phyloP scores from a whole-genome alignment of 257 asterid genomes.

The Gentiana macrophylla region DNA sequence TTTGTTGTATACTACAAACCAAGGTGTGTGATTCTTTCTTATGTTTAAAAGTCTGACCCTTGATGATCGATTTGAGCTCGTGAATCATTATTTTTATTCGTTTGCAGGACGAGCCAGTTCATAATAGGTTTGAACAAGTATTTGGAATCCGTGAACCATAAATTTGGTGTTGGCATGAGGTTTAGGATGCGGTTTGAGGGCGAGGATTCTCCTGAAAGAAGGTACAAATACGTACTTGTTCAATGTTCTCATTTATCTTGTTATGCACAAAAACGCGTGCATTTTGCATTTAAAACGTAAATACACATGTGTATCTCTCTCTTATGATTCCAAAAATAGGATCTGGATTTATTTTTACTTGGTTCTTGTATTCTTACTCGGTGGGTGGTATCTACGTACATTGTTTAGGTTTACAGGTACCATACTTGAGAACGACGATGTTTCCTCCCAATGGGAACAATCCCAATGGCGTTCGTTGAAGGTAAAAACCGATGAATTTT shows the following conservation, averaged over 20 bases:
- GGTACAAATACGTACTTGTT: constrained; percentile 12
- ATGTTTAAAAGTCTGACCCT: neutral
- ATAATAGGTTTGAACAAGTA: constrained; percentile 32
- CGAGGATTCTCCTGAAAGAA: constrained; percentile 36
- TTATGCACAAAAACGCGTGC: no score
- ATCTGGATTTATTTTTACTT: neutral
- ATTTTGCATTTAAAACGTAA: no score
- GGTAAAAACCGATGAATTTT: constrained; percentile 20
- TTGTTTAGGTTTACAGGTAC: constrained; percentile 55
- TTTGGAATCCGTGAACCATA: constrained; percentile 23
- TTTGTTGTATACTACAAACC: constrained; percentile 41
- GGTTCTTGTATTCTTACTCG: neutral
- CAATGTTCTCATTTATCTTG: no score
- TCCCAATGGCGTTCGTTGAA: constrained; percentile 79
- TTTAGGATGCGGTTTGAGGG: constrained; percentile 44
- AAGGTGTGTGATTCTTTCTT: constrained; percentile 12
- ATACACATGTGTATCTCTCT: no score
- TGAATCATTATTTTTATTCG: neutral
- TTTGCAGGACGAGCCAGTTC: constrained; percentile 34
- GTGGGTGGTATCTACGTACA: neutral
- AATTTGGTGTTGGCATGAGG: constrained; percentile 32
- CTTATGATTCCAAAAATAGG: no score
- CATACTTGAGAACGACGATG: constrained; percentile 49
- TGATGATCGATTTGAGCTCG: no score
- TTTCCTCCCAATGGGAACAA: constrained; percentile 49